These are phyloP conservation scores for Spinellus fusiger DNA, from an alignment of 192 early-diverging fungal species.

Conservation along the genomic window DNA sequence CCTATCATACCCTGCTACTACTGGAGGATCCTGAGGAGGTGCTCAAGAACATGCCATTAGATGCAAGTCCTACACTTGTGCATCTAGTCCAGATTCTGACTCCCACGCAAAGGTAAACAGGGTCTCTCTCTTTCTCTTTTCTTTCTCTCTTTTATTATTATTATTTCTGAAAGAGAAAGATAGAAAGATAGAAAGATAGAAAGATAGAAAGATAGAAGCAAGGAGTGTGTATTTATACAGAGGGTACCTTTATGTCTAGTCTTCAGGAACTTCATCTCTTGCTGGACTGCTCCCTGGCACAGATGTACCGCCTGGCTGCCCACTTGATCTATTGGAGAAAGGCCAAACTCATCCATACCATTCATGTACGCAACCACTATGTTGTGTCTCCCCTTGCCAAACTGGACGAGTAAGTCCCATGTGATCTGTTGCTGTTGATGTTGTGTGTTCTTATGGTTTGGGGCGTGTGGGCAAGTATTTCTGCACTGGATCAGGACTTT, in stretches of 20 bases:
- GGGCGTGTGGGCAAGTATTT: conserved; percentile 12
- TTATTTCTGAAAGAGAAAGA: too few relatives aligned
- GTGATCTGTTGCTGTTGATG: too few relatives aligned
- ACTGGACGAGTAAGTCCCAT: conserved; percentile 42
- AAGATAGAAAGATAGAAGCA: not conserved
- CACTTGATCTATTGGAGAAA: conserved; percentile 93
- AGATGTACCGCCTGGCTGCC: conserved; percentile 82
- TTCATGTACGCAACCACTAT: conserved; percentile 73
- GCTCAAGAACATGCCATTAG: conserved; percentile 68
- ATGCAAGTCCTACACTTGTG: conserved; percentile 81
- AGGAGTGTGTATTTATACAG: not conserved
- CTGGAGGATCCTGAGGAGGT: conserved; percentile 80
- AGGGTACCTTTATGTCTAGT: conserved; percentile 28
- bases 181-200: not conserved
- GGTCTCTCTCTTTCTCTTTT: not conserved
- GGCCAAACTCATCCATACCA: conserved; percentile 84
- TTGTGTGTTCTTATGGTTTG: conserved; percentile 2
- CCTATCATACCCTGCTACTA: conserved; percentile 83
- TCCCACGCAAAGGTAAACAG: conserved; percentile 66
- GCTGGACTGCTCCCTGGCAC: conserved; percentile 90
- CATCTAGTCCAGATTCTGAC: conserved; percentile 85
- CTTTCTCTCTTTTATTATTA: not conserved
- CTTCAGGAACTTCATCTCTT: conserved; percentile 76
- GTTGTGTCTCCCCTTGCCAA: conserved; percentile 62
- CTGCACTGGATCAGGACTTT: conserved; percentile 49